Base-by-base conservation (phyloP, 805 yeast species). In the Cyberlindnera suaveolens region DNA sequence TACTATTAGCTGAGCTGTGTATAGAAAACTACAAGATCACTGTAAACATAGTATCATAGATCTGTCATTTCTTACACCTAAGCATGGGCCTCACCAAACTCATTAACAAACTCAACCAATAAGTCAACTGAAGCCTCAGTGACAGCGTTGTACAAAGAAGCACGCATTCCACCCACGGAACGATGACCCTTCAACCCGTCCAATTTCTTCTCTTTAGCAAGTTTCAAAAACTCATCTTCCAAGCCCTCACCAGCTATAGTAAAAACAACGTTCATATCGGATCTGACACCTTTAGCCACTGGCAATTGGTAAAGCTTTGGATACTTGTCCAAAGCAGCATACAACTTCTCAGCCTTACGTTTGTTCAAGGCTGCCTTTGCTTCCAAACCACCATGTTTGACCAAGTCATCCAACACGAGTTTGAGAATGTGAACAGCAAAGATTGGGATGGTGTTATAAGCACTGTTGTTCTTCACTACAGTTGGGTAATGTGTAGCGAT, bases 161-260 rank as follows among this genome's bases (percentile, higher is more conserved):
- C 90, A 65, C 99, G 82, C 66, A 93, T 84, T 27, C 99, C 99
- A 40, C 98, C 98, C 36, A 91, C 98, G 4, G 96, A 87, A 63
- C 98, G 78, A 66, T 91, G 98, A 34, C 99, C 98, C 66, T 89
- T 86, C 57, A 91, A 73, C 6, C 97, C 98, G 5, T 80, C 68
- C 49, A 93, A 71, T 2, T 77, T 73, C 44, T 51, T 59, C 23
- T 63, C 75, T 19, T 69, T 73, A 3, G 97, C 96, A 38, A 72
- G 80, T 47, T 77, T 68, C 47, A 91, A 57, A 66, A 93, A 93
- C 46, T 75, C 66, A 6, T 74, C 71, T 57, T 90, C 96, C 41
- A 78, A 62, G 3, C 74, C 86, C 4, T 75, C 78, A 41, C 71
- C 74, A 19, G 75, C 71, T 38, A 89, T 64, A 10, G 88, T 88